Percentiles rank a stretch among this genome's conserved stretches.
These are phyloP conservation scores for Diversispora eburnea DNA, from an alignment of 192 early-diverging fungal genomes.

Conservation along the genomic window DNA sequence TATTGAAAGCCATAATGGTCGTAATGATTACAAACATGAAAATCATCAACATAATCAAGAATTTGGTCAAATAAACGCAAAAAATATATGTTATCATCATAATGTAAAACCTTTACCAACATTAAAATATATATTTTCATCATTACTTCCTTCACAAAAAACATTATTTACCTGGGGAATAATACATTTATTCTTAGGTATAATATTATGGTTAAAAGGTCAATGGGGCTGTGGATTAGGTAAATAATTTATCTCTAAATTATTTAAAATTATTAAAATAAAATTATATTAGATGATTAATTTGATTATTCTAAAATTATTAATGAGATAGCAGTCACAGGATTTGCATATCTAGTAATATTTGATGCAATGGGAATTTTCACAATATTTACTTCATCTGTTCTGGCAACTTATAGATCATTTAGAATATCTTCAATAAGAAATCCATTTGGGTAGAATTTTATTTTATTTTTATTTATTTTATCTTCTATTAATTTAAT, in stretches of 20 bases:
- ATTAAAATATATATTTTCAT: slow-evolving; percentile 9
- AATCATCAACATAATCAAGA: no score
- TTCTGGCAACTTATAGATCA: slow-evolving; percentile 40
- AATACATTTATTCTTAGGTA: slow-evolving; percentile 41
- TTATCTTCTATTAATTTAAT: background rate
- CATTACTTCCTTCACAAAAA: slow-evolving; percentile 43
- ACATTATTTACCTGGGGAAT: slow-evolving; percentile 53
- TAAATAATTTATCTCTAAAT: slow-evolving; percentile 22
- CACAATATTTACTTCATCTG: slow-evolving; percentile 49
- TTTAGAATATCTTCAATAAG: slow-evolving; percentile 46
- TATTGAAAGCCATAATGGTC: no score
- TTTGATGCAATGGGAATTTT: slow-evolving; percentile 60
- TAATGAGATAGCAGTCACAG: slow-evolving; percentile 39
- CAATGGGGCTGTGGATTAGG: slow-evolving; percentile 45
- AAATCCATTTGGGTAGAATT: slow-evolving; percentile 52
- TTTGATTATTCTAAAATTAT: background rate
- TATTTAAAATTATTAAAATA: background rate
- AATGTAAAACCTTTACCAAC: slow-evolving; percentile 6
- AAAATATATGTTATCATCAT: background rate
- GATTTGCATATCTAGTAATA: slow-evolving; percentile 47
- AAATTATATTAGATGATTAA: background rate
- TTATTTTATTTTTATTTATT: background rate
- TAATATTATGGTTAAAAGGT: slow-evolving; percentile 44
- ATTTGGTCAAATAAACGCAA: no score
- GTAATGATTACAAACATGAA: no score